Evolutionary conservation across 73 alveolate genomes (phyloP).

Genomic region (Paramecium primaurelia): DNA sequence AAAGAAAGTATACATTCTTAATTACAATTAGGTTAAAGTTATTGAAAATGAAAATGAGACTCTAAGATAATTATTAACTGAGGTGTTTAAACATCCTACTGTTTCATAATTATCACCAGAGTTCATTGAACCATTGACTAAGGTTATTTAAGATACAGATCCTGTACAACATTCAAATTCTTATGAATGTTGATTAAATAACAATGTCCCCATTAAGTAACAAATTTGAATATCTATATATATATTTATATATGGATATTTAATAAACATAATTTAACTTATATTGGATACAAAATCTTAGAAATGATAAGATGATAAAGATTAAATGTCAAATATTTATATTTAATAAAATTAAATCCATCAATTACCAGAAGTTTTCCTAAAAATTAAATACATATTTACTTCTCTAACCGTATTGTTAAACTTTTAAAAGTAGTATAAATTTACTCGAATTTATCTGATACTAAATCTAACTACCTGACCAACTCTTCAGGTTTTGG

Average conservation of each 20-base stretch:
- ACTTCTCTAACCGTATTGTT: constrained; percentile 93
- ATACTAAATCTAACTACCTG: constrained; percentile 89
- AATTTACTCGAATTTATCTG: constrained; percentile 92
- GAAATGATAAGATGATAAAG: background rate
- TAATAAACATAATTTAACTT: background rate
- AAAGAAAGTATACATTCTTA: background rate
- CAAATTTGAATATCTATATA: background rate
- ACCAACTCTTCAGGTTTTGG: constrained; percentile 98
- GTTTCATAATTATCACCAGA: background rate
- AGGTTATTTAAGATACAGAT: constrained; percentile 23
- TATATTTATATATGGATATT: background rate
- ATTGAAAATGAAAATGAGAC: constrained; percentile 41
- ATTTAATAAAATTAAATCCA: background rate
- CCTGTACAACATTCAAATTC: background rate
- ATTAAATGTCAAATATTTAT: background rate
- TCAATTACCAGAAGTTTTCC: background rate
- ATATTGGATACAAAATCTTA: background rate
- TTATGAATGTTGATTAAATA: background rate
- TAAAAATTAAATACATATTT: background rate
- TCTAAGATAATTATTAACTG: constrained; percentile 15
- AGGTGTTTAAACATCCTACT: constrained; percentile 27
- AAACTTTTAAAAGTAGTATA: constrained; percentile 90
- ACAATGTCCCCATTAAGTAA: background rate
- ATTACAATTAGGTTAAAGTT: background rate
- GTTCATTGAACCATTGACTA: constrained; percentile 48